Conservation (phyloP, 176 grass and related monocot genomes). For the Typha latifolia region DNA sequence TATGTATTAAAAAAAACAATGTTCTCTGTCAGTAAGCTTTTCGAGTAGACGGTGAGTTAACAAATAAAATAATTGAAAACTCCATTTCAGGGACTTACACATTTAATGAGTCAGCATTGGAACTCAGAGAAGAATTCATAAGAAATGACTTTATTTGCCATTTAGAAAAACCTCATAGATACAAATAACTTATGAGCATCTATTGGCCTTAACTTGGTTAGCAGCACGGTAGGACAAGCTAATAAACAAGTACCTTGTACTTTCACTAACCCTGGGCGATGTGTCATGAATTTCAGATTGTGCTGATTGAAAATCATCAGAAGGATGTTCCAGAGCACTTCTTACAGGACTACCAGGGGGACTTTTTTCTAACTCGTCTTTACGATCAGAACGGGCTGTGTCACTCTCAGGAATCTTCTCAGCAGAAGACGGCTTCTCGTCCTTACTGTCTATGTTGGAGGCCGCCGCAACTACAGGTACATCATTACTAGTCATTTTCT, state of each 20-base stretch:
- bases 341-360: constrained; percentile 58
- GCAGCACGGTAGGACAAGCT: neutral
- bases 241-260: constrained; percentile 44
- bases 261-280: constrained; percentile 59
- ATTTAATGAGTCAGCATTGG: no score
- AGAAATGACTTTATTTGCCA: no score
- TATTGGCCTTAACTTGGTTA: neutral
- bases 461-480: constrained; percentile 19
- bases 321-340: constrained; percentile 35
- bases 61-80: no score
- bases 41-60: no score
- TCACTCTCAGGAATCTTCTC: constrained; percentile 45
- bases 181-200: neutral
- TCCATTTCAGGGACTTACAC: no score
- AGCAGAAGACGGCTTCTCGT: constrained; percentile 36
- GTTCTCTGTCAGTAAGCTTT: no score
- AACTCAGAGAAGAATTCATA: no score
- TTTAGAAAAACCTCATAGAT: neutral
- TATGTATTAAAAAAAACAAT: no score
- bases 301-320: constrained; percentile 40
- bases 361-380: constrained; percentile 39
- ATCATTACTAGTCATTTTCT: constrained; percentile 38
- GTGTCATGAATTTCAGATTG: constrained; percentile 38
- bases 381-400: constrained; percentile 21
- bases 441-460: constrained; percentile 43